phyloP scores from a whole-genome alignment of 1,284 basidiomycete genomes.

The Cystobasidium sp. region DNA sequence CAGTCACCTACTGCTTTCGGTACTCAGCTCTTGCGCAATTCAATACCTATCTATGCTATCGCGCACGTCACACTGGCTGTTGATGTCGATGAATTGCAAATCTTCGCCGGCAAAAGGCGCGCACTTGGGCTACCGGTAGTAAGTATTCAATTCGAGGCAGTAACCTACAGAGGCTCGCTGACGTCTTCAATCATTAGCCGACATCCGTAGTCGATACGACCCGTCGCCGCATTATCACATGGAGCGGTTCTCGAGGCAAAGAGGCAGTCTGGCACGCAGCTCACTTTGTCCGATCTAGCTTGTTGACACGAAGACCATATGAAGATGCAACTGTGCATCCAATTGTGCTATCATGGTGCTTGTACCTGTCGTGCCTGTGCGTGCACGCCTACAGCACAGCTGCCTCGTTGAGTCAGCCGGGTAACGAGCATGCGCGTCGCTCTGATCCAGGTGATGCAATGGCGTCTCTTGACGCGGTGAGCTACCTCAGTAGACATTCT shows the following conservation, averaged over 20 bases:
- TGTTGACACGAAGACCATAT: slow-evolving; percentile 38
- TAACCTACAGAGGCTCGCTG: slow-evolving; percentile 43
- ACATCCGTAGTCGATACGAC: slow-evolving; percentile 16
- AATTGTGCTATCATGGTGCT: slow-evolving; percentile 66
- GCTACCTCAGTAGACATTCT: background rate
- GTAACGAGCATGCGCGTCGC: background rate
- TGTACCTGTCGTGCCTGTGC: slow-evolving; percentile 63
- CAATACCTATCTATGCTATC: slow-evolving; percentile 52
- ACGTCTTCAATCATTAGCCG: slow-evolving; percentile 43
- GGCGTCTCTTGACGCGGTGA: slow-evolving; percentile 25
- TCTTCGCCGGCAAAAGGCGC: slow-evolving; percentile 50
- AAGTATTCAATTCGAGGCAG: slow-evolving; percentile 14
- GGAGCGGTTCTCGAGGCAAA: slow-evolving; percentile 47
- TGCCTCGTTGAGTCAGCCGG: background rate
- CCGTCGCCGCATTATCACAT: slow-evolving; percentile 23
- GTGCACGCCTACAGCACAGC: slow-evolving; percentile 42
- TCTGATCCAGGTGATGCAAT: slow-evolving; percentile 15
- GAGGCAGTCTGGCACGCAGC: slow-evolving; percentile 52
- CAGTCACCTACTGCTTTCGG: slow-evolving; percentile 45
- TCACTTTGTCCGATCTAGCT: slow-evolving; percentile 48
- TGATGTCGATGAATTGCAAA: slow-evolving; percentile 52
- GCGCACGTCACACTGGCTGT: slow-evolving; percentile 52
- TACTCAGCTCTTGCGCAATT: slow-evolving; percentile 50
- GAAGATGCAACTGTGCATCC: slow-evolving; percentile 35
- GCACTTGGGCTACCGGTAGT: slow-evolving; percentile 50